Base-by-base conservation (phyloP, 208 protist genomes). In the Herpetomonas tarakana region DNA sequence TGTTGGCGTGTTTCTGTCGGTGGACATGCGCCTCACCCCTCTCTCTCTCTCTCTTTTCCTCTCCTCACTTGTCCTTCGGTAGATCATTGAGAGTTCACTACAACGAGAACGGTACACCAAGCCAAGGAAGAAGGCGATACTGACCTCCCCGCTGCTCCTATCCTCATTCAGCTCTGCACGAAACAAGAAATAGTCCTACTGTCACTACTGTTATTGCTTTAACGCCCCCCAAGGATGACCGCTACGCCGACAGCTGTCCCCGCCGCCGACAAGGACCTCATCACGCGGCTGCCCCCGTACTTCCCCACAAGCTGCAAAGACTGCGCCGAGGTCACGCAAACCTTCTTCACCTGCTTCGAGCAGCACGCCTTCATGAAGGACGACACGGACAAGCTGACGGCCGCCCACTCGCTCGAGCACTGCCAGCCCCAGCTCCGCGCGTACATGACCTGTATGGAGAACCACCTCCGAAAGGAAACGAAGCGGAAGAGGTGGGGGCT, bases 361-460 rank as follows among this genome's bases (percentile, higher is more conserved):
- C 4, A 79, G 41, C 69, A 86, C 44, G 86, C 86, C 24, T 51
- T 86, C 25, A 92, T 92, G 86, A 45, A 70, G 51, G 52, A 76
- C 25, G 70, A 71, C 0, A 71, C 53, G n/a, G 86, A 92, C 54
- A 72, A 54, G 45, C 39, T 52, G n/a, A 86, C 71, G 1, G 86
- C 86, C 3, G 76, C 75, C 28, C 58, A 72, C 16, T 71, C 82
- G 24, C 68, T 92, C 29, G 41, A 74, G 65, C 59, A 75, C 56
- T 92, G 85, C 57, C 85, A 92, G 58, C 55, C 68, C 3, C 73
- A 88, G 63, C 74, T 92, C 25, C 65, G 64, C 1, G 74, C 41
- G 27, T 92, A 92, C 68, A 87, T 87, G 81, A 51, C 22, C 46
- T 92, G 85, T 57, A 92, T 92, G 85, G 85, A 92, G 41, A 65